Conservation (phyloP, 129 eudicot genomes). For the Arctium lappa region DNA sequence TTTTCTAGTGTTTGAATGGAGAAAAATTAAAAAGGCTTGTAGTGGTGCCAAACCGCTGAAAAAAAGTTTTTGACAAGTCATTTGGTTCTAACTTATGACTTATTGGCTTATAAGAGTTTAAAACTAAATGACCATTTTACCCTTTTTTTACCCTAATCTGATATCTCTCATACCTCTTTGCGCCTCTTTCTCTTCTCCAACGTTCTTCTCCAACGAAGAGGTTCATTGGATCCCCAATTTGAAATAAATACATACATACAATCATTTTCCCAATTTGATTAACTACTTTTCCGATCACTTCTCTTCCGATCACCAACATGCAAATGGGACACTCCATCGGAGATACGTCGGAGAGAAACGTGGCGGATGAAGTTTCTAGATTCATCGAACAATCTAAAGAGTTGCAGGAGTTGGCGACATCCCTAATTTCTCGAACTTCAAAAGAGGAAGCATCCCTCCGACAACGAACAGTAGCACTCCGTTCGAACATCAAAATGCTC, state of each 20-base stretch:
- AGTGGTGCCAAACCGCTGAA: no score
- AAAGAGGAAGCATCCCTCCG: slow-evolving; percentile 38
- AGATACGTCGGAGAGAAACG: slow-evolving; percentile 10
- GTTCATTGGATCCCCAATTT: no score
- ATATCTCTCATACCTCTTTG: no score
- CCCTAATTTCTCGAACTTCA: slow-evolving; percentile 27
- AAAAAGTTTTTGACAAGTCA: no score
- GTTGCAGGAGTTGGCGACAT: slow-evolving; percentile 45
- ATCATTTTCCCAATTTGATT: not conserved
- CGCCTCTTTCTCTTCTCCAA: no score
- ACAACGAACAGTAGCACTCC: slow-evolving; percentile 38
- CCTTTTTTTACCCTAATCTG: no score
- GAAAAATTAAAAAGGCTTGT: no score
- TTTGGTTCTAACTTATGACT: no score
- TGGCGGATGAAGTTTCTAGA: slow-evolving; percentile 37
- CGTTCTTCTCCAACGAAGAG: no score
- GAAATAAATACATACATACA: not conserved
- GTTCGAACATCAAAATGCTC: slow-evolving; percentile 32
- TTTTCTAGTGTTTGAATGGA: no score
- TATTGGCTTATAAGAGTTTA: no score
- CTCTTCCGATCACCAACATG: not conserved
- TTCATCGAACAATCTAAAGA: slow-evolving; percentile 42
- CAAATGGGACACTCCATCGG: not conserved
- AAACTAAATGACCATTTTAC: no score
- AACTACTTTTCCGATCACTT: not conserved